Evolutionary conservation across 148 eudicot species (phyloP), one percentile per base, ranked within the genome.

Genomic region (Silene conica): DNA sequence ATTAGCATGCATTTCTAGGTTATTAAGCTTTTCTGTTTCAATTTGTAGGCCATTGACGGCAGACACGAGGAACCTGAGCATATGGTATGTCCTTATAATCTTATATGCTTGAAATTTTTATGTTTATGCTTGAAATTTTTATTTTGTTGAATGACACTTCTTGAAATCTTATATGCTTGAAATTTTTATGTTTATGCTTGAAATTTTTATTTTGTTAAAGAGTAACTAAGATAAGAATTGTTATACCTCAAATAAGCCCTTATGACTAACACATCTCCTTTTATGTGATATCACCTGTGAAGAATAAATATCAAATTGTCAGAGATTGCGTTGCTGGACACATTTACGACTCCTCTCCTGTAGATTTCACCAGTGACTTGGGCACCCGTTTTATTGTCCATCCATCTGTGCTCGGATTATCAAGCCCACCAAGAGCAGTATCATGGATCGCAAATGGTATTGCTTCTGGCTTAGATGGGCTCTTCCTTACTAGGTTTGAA

Each of bases 261-360:
- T 20, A 18, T 23, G 70, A 77, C 76, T 60, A 55, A 77, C 54
- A 20, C 54, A 77, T 41, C 28, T 70, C 6, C 18, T 63, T 43
- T 34, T 38, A 28, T 45, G 61, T 50, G 66, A 20, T 26, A 63
- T 54, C 79, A 65, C 6, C 45, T 75, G 28, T 84, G 82, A 75
- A 94, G 97, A 87, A 85, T 69, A 87, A 85, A 21, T 87, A 80
- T 74, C 85, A 67, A 71, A 75, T 87, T 26, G 87, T 92, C 20
- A 83, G 88, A 81, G 90, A 90, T 77, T 90, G 92, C 68, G 75
- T 92, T 70, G 86, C 92, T 56, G 98, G 98, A 71, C 84, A 87
- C 84, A 90, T 92, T 41, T 95, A 85, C 62, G 98, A 95, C 82
- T 95, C 98, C 8, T 63, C 83, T 80, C 98, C 98, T 6, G 90